Percentiles rank a stretch among this genome's conserved stretches.
Conservation (phyloP, 768 basidiomycete species). For the Galerina marginata region DNA sequence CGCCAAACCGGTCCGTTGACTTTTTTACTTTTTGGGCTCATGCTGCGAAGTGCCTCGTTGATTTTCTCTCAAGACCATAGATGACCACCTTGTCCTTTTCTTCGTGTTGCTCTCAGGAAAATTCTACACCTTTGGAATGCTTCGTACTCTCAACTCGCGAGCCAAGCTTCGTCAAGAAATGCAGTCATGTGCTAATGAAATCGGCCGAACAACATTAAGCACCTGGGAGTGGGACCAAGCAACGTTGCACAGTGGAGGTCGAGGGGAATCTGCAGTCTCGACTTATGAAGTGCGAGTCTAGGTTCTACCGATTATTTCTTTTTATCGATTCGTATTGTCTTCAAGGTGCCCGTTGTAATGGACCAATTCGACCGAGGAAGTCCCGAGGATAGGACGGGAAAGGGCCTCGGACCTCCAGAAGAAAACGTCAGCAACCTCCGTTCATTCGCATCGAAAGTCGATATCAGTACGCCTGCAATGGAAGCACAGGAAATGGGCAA, state of each 20-base stretch:
- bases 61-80: constrained; percentile 27
- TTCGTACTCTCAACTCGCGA: constrained; percentile 44
- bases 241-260: constrained; percentile 7
- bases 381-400: background rate
- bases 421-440: background rate
- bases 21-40: background rate
- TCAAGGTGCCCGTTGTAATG: background rate
- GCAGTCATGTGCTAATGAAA: constrained; percentile 42
- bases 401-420: background rate
- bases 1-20: constrained; percentile 36
- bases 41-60: background rate
- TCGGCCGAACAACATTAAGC: constrained; percentile 47
- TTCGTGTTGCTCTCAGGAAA: constrained; percentile 58
- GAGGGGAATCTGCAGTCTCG: background rate
- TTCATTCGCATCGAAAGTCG: constrained; percentile 15
- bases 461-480: constrained; percentile 19
- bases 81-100: constrained; percentile 49
- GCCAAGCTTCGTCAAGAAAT: constrained; percentile 40
- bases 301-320: background rate
- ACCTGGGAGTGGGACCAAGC: constrained; percentile 33
- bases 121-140: constrained; percentile 48
- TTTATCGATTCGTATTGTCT: background rate
- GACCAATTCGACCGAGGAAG: background rate
- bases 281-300: constrained; percentile 1
- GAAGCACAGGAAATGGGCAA: constrained; percentile 22